phyloP scores from a whole-genome alignment of 1,284 basidiomycete species.

The Puccinia coronata region DNA sequence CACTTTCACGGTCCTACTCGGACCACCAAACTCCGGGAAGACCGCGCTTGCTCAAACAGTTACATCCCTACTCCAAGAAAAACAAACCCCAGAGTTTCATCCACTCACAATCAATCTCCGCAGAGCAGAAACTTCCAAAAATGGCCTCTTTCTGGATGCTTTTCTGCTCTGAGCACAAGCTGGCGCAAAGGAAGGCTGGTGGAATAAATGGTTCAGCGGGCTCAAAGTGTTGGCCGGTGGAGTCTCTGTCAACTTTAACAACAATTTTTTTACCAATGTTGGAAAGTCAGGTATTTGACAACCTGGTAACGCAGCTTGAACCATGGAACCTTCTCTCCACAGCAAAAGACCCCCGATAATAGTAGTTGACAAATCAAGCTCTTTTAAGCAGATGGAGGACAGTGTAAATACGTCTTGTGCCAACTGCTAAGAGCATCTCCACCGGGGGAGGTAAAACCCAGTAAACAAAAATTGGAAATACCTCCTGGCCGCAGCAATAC shows the following conservation, averaged over 20 bases:
- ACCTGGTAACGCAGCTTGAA: not conserved
- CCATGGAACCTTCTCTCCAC: slow-evolving; percentile 4
- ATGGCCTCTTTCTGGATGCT: not conserved
- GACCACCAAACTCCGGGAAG: not conserved
- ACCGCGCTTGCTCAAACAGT: not conserved
- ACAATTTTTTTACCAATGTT: not conserved
- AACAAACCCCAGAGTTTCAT: not conserved
- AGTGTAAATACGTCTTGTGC: not conserved
- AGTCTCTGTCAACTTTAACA: not conserved
- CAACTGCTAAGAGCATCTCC: not conserved
- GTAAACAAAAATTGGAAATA: no score
- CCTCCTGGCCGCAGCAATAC: no score
- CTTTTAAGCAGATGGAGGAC: slow-evolving; percentile 8
- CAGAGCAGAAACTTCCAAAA: not conserved
- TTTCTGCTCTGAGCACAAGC: not conserved
- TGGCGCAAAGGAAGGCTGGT: not conserved
- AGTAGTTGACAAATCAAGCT: not conserved
- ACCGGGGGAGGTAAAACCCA: no score
- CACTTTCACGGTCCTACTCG: not conserved
- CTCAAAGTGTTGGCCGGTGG: not conserved
- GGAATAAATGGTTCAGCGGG: slow-evolving; percentile 4
- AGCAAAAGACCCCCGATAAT: not conserved
- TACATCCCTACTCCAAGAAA: not conserved
- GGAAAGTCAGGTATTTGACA: not conserved
- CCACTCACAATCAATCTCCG: not conserved